Evolutionary conservation across 1,139 yeast genomes (phyloP).

Genomic region (Candida albicans): DNA sequence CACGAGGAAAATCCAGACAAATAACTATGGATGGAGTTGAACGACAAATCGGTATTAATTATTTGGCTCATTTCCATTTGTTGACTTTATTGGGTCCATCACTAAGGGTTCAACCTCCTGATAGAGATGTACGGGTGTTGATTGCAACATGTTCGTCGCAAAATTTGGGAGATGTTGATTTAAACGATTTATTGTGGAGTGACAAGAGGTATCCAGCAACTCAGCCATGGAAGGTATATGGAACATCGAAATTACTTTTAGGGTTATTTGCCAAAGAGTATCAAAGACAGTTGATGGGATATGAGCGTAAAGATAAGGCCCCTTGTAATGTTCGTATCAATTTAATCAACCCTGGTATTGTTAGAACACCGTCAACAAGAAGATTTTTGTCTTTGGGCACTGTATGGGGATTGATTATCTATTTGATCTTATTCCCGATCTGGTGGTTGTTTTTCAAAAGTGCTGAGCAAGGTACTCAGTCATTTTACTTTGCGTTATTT

Average conservation of each 20-base stretch:
- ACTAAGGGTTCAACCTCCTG: slow-evolving; percentile 85
- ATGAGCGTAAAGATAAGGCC: slow-evolving; percentile 64
- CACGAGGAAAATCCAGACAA: slow-evolving; percentile 57
- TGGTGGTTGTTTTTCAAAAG: slow-evolving; percentile 81
- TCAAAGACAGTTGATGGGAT: slow-evolving; percentile 59
- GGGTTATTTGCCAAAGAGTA: slow-evolving; percentile 73
- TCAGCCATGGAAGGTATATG: slow-evolving; percentile 75
- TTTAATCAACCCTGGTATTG: slow-evolving; percentile 86
- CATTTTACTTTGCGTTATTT: slow-evolving; percentile 65
- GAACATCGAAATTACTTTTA: slow-evolving; percentile 76
- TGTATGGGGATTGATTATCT: slow-evolving; percentile 64
- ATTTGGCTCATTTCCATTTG: slow-evolving; percentile 76
- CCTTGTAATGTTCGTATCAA: slow-evolving; percentile 72
- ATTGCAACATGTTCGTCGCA: slow-evolving; percentile 76
- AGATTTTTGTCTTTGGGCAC: slow-evolving; percentile 78
- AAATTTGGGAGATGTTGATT: slow-evolving; percentile 65
- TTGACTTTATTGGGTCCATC: slow-evolving; percentile 79
- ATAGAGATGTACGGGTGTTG: slow-evolving; percentile 83
- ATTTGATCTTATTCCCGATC: slow-evolving; percentile 72
- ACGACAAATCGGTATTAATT: slow-evolving; percentile 79
- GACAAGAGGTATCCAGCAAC: slow-evolving; percentile 57
- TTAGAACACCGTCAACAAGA: slow-evolving; percentile 84
- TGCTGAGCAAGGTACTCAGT: slow-evolving; percentile 76
- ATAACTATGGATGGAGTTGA: slow-evolving; percentile 83
- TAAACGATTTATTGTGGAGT: slow-evolving; percentile 68